Conservation (phyloP, 192 early-diverging fungal genomes). For the Coemansia sp. region DNA sequence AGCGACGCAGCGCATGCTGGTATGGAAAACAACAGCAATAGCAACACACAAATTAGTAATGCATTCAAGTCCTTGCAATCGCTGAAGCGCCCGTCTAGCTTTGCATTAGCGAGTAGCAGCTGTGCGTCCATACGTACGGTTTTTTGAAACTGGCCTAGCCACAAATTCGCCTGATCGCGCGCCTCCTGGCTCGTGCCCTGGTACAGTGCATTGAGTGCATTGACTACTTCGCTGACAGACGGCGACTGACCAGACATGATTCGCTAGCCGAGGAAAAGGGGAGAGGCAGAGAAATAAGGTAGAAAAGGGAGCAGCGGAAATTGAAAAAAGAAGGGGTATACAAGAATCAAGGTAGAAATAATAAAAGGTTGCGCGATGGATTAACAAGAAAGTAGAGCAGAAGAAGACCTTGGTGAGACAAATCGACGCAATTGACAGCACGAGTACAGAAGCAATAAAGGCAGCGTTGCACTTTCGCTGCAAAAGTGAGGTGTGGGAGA, state of each 20-base stretch:
- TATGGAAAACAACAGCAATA: no score
- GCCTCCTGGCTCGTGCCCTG: conserved; percentile 25
- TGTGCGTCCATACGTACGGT: no score
- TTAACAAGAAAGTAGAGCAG: background rate
- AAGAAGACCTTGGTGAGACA: background rate
- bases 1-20: no score
- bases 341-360: background rate
- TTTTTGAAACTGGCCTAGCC: conserved; percentile 86
- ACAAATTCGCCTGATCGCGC: conserved; percentile 61
- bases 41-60: no score
- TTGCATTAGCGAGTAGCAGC: no score
- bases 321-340: background rate
- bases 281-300: conserved; percentile 4
- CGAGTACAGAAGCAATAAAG: background rate
- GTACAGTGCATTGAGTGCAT: conserved; percentile 42
- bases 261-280: background rate
- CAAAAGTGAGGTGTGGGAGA: background rate
- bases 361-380: no score
- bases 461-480: background rate
- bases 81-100: no score
- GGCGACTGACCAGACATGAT: conserved; percentile 20
- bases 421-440: background rate
- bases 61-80: no score
- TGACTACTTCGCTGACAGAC: conserved; percentile 28
- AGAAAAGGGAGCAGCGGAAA: background rate